Percentiles rank a stretch among this genome's conserved stretches.
These are phyloP conservation scores for Hypoxylon rubiginosum DNA, from an alignment of 2,329 filamentous ascomycete genomes.

Conservation along the genomic window DNA sequence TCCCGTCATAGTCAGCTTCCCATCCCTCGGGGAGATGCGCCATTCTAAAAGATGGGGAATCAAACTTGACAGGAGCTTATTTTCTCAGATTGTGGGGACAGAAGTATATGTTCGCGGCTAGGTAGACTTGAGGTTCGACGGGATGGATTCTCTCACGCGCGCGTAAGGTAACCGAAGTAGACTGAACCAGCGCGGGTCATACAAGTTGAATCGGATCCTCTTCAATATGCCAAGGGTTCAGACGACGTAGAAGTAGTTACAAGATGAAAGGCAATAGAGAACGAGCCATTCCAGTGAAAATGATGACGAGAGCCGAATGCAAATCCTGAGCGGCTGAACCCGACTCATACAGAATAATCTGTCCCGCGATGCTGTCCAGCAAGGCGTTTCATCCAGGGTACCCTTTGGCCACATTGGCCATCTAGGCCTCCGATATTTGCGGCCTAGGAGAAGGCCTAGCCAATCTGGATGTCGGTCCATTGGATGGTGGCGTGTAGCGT, in stretches of 20 bases:
- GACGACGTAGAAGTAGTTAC: constrained; percentile 3
- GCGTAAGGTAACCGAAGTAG: neutral
- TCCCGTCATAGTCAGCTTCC: constrained; percentile 70
- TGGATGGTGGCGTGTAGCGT: constrained; percentile 42
- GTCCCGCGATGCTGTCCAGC: constrained; percentile 13
- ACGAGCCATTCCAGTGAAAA: constrained; percentile 8
- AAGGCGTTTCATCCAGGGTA: constrained; percentile 12
- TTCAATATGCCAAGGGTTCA: neutral
- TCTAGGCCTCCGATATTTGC: constrained; percentile 40
- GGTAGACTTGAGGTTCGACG: neutral
- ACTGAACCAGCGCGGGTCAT: constrained; percentile 1
- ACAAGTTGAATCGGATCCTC: neutral
- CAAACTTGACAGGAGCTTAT: neutral
- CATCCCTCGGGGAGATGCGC: constrained; percentile 65
- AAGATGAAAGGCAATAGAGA: constrained; percentile 10
- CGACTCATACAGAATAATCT: constrained; percentile 23
- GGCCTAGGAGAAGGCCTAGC: constrained; percentile 27
- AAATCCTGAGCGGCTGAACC: constrained; percentile 18
- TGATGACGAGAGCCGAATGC: neutral
- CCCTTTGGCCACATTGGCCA: constrained; percentile 18
- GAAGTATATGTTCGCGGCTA: neutral
- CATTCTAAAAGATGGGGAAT: constrained; percentile 45
- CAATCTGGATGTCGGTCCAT: constrained; percentile 40
- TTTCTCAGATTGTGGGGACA: neutral
- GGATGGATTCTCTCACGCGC: neutral